A percentile compares a stretch with the other conserved stretches of the same genome.
Evolutionary conservation across 2,329 filamentous ascomycete genomes (phyloP).

Genomic region (Sporothrix brasiliensis): DNA sequence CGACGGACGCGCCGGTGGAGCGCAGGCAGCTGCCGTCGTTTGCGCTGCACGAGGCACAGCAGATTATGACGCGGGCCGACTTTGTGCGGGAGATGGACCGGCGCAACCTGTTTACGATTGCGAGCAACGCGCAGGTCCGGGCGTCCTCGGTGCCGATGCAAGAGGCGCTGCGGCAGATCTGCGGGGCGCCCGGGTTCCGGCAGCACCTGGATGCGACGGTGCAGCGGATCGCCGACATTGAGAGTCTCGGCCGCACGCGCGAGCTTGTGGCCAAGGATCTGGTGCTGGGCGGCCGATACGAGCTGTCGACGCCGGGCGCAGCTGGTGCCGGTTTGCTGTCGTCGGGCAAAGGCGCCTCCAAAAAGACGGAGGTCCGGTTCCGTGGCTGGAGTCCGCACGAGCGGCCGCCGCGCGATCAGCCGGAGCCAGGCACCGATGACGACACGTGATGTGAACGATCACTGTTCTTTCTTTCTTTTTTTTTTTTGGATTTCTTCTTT

Average conservation of each 20-base stretch:
- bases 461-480: neutral
- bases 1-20: neutral
- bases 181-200: constrained; percentile 73
- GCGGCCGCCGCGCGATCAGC: constrained; percentile 32
- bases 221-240: constrained; percentile 86
- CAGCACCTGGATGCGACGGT: constrained; percentile 80
- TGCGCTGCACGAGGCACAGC: constrained; percentile 77
- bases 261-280: constrained; percentile 95
- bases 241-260: constrained; percentile 88
- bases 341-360: neutral
- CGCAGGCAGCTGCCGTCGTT: constrained; percentile 73
- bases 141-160: constrained; percentile 97
- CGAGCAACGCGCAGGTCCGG: constrained; percentile 80
- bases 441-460: neutral
- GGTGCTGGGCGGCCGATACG: constrained; percentile 80
- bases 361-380: constrained; percentile 33
- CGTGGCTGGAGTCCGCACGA: constrained; percentile 36
- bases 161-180: constrained; percentile 84
- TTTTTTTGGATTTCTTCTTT: neutral
- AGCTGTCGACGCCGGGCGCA: constrained; percentile 49
- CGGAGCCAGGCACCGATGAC: constrained; percentile 9
- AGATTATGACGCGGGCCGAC: constrained; percentile 94
- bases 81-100: constrained; percentile 93
- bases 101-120: constrained; percentile 93
- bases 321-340: constrained; percentile 24